A percentile compares a stretch with the other conserved stretches of the same genome.
Conservation (phyloP, 306 rosid genomes). For the Gastrolobium villosum region DNA sequence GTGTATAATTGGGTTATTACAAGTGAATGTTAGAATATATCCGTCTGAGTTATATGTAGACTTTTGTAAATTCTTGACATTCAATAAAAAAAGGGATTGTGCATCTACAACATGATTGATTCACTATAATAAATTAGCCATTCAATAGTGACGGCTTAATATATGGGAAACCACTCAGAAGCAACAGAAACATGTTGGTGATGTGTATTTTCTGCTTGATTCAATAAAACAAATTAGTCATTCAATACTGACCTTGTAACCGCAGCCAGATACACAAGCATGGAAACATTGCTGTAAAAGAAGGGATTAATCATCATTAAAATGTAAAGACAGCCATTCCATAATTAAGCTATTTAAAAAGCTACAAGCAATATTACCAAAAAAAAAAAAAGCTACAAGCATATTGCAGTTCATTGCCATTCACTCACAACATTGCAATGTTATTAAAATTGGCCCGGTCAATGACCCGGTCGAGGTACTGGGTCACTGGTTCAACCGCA, state of each 20-base stretch:
- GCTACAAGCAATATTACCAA: conserved; percentile 21
- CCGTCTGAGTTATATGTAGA: background rate
- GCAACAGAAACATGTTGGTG: background rate
- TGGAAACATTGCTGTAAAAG: conserved; percentile 79
- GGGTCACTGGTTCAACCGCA: too few species aligned
- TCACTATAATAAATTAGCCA: background rate
- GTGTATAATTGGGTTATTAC: background rate
- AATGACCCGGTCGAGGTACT: too few species aligned
- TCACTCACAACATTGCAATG: background rate
- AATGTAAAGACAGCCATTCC: background rate
- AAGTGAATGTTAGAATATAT: background rate
- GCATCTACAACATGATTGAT: background rate
- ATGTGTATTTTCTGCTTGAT: background rate
- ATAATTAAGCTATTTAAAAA: conserved; percentile 15
- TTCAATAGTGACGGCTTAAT: background rate
- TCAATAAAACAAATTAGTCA: too few species aligned
- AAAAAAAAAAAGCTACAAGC: conserved; percentile 16
- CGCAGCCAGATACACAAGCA: conserved; percentile 95
- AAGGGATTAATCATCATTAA: conserved; percentile 46
- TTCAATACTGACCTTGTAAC: conserved; percentile 76
- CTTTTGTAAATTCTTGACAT: background rate
- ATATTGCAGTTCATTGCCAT: conserved; percentile 7
- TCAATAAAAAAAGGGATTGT: background rate
- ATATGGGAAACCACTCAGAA: conserved; percentile 3
- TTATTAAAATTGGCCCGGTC: too few species aligned